phyloP scores from a whole-genome alignment of 441 rosid genomes.

The Jatropha podagrica region DNA sequence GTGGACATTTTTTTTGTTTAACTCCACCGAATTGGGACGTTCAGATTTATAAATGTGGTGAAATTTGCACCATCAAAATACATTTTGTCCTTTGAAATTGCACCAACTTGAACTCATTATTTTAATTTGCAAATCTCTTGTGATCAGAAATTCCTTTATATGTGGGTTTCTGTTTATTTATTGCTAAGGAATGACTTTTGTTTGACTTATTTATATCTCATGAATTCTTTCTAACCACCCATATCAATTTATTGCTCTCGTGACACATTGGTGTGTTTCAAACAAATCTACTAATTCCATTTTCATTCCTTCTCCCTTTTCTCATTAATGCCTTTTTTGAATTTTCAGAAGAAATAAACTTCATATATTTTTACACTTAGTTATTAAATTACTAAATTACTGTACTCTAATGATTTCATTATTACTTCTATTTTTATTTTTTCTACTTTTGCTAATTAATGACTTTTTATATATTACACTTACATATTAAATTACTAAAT shows the following conservation, averaged over 20 bases:
- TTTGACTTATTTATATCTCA: not conserved
- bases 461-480: no score
- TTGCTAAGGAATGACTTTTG: not conserved
- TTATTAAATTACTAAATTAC: no score
- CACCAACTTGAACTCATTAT: not conserved
- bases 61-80: not conserved
- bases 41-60: not conserved
- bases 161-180: not conserved
- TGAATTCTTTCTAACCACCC: not conserved
- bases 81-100: not conserved
- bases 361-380: no score
- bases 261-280: not conserved
- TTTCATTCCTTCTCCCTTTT: no score
- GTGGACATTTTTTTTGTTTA: not conserved
- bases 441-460: no score
- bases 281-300: no score
- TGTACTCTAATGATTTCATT: no score
- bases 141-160: not conserved
- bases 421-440: no score
- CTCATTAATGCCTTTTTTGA: no score
- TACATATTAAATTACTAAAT: no score
- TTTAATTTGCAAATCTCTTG: not conserved
- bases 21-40: not conserved
- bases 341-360: no score
- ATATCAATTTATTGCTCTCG: not conserved